A percentile compares a stretch with the other conserved stretches of the same genome.
These are phyloP conservation scores for Heliamphora exappendiculata DNA, from an alignment of 148 eudicot genomes.

Conservation along the genomic window DNA sequence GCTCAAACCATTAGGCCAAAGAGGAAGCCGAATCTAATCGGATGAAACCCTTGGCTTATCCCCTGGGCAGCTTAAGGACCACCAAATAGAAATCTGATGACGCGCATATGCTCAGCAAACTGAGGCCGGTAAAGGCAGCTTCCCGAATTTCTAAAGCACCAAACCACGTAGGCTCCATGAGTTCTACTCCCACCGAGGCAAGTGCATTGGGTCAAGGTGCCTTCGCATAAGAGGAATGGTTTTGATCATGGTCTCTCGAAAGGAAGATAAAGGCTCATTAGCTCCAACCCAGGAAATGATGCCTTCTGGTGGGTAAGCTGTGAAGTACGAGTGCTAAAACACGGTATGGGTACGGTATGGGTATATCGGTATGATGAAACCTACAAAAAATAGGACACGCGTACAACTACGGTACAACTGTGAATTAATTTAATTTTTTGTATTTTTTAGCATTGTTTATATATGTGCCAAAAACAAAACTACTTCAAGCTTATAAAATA, in stretches of 20 bases:
- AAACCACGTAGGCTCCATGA: not conserved
- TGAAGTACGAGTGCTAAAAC: too few relatives aligned
- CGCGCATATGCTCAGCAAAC: not conserved
- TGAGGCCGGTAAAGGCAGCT: not conserved
- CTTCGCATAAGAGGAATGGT: not conserved
- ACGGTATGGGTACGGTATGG: too few relatives aligned
- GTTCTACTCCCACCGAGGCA: not conserved
- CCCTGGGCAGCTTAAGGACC: not conserved
- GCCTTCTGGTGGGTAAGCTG: too few relatives aligned
- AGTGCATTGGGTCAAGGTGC: not conserved
- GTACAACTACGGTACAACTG: too few relatives aligned
- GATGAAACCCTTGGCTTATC: not conserved
- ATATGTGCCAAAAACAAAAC: too few relatives aligned
- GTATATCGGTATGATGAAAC: too few relatives aligned
- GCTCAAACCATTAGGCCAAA: not conserved
- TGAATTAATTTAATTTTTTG: too few relatives aligned
- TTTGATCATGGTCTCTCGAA: not conserved
- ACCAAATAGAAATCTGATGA: not conserved
- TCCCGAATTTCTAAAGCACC: not conserved
- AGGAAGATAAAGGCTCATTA: not conserved
- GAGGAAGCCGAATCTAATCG: not conserved
- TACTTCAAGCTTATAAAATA: too few relatives aligned
- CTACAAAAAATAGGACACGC: too few relatives aligned
- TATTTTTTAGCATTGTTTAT: too few relatives aligned
- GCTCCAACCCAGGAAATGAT: too few relatives aligned